phyloP scores from a whole-genome alignment of 805 yeast species.

The Teunomyces stri region DNA sequence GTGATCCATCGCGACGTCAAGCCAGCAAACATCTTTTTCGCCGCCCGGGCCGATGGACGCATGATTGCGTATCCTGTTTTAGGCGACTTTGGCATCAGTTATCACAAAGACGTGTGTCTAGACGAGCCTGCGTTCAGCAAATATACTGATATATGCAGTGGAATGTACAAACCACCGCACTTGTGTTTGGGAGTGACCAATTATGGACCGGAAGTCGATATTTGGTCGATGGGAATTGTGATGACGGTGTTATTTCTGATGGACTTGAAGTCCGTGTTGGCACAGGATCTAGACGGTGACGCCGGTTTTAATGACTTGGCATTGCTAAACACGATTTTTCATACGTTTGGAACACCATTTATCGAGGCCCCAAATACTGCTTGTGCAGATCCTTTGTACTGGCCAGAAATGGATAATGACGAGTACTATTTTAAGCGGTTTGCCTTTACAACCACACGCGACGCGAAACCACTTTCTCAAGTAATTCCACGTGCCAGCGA shows the following conservation, averaged over 20 bases:
- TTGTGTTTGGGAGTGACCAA: slow-evolving; percentile 56
- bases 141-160: slow-evolving; percentile 63
- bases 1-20: slow-evolving; percentile 44
- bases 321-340: slow-evolving; percentile 53
- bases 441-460: slow-evolving; percentile 13
- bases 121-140: slow-evolving; percentile 43
- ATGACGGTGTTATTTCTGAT: slow-evolving; percentile 49
- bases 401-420: slow-evolving; percentile 35
- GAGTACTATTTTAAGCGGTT: slow-evolving; percentile 30
- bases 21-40: slow-evolving; percentile 35
- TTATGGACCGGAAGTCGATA: slow-evolving; percentile 58
- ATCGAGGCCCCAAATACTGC: not conserved
- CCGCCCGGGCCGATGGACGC: slow-evolving; percentile 8
- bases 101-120: slow-evolving; percentile 14
- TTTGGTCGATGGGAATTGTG: slow-evolving; percentile 71
- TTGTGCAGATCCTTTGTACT: slow-evolving; percentile 18
- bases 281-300: slow-evolving; percentile 32
- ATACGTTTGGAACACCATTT: slow-evolving; percentile 61
- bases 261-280: slow-evolving; percentile 30
- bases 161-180: slow-evolving; percentile 73
- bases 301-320: slow-evolving; percentile 54
- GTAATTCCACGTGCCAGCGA: slow-evolving; percentile 32
- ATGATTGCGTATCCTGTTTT: slow-evolving; percentile 31
- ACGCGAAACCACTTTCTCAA: slow-evolving; percentile 14
- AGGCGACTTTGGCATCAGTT: slow-evolving; percentile 65